Percentiles rank a stretch among this genome's conserved stretches.
Conservation (phyloP, 2,329 filamentous ascomycete species). For the Sarocladiaceae sp. region DNA sequence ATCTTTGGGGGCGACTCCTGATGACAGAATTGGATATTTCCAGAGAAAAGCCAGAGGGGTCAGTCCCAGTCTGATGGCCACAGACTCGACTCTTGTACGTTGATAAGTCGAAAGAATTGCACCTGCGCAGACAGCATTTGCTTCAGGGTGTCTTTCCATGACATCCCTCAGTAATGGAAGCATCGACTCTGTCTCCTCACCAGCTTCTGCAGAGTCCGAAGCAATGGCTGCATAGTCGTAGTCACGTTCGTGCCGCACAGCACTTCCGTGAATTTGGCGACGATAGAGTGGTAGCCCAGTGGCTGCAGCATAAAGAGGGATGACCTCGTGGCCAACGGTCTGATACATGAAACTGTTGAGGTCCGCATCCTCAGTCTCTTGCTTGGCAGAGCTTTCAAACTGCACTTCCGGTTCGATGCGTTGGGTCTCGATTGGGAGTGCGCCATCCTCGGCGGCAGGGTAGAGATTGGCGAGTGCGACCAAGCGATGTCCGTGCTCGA, state of each 20-base stretch:
- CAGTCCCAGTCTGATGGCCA: conserved; percentile 78
- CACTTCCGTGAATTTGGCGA: conserved; percentile 64
- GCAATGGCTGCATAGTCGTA: conserved; percentile 43
- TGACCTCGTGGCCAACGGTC: conserved; percentile 82
- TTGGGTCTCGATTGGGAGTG: conserved; percentile 7
- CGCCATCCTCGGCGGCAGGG: conserved; percentile 36
- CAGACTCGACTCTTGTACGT: conserved; percentile 87
- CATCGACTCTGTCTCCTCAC: conserved; percentile 86
- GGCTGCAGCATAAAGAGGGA: conserved; percentile 76
- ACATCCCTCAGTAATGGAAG: conserved; percentile 66
- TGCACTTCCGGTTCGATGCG: conserved; percentile 14
- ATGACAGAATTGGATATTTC: conserved; percentile 76
- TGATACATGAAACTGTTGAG: conserved; percentile 99
- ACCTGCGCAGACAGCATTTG: conserved; percentile 82
- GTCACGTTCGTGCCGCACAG: conserved; percentile 64
- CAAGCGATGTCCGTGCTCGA: conserved; percentile 75
- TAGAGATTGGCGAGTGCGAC: conserved; percentile 87
- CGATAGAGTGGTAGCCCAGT: conserved; percentile 81
- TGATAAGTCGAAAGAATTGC: conserved; percentile 95
- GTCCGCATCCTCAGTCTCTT: conserved; percentile 35
- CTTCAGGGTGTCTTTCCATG: conserved; percentile 63
- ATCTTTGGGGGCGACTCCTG: conserved; percentile 28
- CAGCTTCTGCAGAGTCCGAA: conserved; percentile 15
- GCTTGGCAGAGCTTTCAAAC: conserved; percentile 8
- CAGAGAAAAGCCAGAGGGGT: conserved; percentile 81